phyloP scores from a whole-genome alignment of 768 basidiomycete genomes.

The Trametes cingulata region DNA sequence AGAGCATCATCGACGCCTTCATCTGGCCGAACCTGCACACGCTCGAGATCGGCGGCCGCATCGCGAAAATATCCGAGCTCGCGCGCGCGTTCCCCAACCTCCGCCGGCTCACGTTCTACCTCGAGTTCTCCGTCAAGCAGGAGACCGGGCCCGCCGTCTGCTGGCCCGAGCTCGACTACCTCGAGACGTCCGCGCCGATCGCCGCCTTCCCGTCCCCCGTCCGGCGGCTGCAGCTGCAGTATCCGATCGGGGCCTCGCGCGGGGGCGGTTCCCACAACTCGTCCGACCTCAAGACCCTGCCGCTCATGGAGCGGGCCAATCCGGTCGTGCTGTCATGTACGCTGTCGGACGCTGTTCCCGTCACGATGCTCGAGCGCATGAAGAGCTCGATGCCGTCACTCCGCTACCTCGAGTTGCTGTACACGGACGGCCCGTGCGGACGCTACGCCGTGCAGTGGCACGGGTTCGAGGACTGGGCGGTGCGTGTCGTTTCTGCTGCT shows the following conservation, averaged over 20 bases:
- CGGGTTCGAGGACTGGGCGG: conserved; percentile 18
- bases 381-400: conserved; percentile 18
- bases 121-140: conserved; percentile 23
- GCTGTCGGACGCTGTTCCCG: conserved; percentile 9
- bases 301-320: conserved; percentile 18
- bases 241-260: conserved; percentile 10
- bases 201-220: conserved; percentile 19
- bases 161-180: conserved; percentile 23
- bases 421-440: conserved; percentile 14
- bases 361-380: conserved; percentile 19
- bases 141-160: conserved; percentile 16
- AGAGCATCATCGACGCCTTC: conserved; percentile 19
- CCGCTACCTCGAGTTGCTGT: conserved; percentile 21
- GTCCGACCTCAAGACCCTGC: conserved; percentile 16
- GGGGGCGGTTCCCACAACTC: neutral
- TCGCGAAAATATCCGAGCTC: conserved; percentile 20
- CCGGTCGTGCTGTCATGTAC: conserved; percentile 22
- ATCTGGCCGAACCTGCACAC: conserved; percentile 21
- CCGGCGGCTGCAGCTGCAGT: conserved; percentile 21
- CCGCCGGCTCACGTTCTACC: conserved; percentile 21
- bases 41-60: conserved; percentile 24
- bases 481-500: conserved; percentile 4
- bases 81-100: conserved; percentile 23
- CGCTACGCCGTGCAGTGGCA: conserved; percentile 1
- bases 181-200: conserved; percentile 22